A percentile compares a stretch with the other conserved stretches of the same genome.
phyloP scores from a whole-genome alignment of 1,284 basidiomycete genomes.

The Violaceomyces palustris region DNA sequence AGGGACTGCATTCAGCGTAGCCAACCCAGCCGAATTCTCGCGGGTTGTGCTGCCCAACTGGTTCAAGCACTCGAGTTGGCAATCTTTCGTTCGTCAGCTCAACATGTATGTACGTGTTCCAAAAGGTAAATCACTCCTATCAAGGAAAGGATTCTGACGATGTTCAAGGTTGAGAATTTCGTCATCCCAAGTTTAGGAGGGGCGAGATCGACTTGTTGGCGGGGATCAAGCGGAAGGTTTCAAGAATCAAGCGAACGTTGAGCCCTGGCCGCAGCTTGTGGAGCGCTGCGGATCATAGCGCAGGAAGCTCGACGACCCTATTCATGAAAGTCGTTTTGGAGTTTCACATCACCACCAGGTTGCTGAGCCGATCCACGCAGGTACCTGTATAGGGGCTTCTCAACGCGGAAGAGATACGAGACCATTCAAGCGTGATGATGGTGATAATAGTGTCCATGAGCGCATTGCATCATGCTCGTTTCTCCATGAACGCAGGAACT shows the following conservation, averaged over 20 bases:
- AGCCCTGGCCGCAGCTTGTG: slow-evolving; percentile 18
- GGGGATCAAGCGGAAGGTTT: slow-evolving; percentile 46
- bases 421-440: too few relatives aligned
- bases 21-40: slow-evolving; percentile 45
- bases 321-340: slow-evolving; percentile 3
- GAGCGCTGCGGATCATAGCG: slow-evolving; percentile 19
- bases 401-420: too few relatives aligned
- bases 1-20: slow-evolving; percentile 42
- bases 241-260: slow-evolving; percentile 31
- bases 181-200: slow-evolving; percentile 38
- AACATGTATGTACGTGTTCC: slow-evolving; percentile 47
- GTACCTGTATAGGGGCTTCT: slow-evolving; percentile 11
- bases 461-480: slow-evolving; percentile 14
- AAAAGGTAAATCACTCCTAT: slow-evolving; percentile 48
- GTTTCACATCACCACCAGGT: slow-evolving; percentile 5
- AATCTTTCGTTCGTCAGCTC: slow-evolving; percentile 47
- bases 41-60: slow-evolving; percentile 40
- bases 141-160: slow-evolving; percentile 40
- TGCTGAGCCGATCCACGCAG: slow-evolving; percentile 7
- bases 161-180: slow-evolving; percentile 47
- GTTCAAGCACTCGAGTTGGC: slow-evolving; percentile 51
- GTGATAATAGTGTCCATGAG: too few relatives aligned
- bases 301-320: slow-evolving; percentile 24
- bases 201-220: slow-evolving; percentile 38
- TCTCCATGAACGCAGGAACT: slow-evolving; percentile 8